These are phyloP conservation scores for Porogramme epimiltina DNA, from an alignment of 1,284 basidiomycete genomes.

Conservation along the genomic window DNA sequence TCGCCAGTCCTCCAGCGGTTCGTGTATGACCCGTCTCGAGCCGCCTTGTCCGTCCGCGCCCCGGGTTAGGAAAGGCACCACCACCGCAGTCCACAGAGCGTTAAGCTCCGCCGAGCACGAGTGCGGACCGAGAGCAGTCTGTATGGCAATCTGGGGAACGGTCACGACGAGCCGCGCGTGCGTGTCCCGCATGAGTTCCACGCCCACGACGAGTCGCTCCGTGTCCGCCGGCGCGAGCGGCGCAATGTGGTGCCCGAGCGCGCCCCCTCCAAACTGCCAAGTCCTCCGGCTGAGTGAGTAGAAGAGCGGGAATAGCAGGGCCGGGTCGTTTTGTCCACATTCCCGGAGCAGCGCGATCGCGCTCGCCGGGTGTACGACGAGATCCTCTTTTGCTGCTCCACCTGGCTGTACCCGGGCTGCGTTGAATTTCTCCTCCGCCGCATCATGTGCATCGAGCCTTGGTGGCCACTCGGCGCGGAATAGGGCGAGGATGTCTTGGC, in stretches of 20 bases:
- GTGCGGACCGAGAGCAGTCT: too few relatives aligned
- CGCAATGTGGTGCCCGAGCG: constrained; percentile 26
- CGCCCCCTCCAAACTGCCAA: constrained; percentile 26
- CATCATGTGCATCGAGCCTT: constrained; percentile 31
- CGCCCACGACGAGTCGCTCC: constrained; percentile 28
- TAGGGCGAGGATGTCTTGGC: constrained; percentile 28
- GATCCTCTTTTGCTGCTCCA: constrained; percentile 16
- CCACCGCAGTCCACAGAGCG: too few relatives aligned
- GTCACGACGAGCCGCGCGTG: constrained; percentile 5
- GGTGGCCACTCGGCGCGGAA: constrained; percentile 34
- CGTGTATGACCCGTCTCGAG: too few relatives aligned
- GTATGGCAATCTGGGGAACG: not conserved
- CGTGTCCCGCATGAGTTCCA: constrained; percentile 24
- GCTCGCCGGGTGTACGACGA: constrained; percentile 28
- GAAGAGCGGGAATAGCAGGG: constrained; percentile 29
- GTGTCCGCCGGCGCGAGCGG: constrained; percentile 27
- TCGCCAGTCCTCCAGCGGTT: too few relatives aligned
- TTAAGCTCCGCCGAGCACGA: too few relatives aligned
- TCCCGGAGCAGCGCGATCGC: constrained; percentile 31
- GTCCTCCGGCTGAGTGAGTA: constrained; percentile 29
- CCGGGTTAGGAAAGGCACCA: too few relatives aligned
- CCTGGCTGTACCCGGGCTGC: not conserved
- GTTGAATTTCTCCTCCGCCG: constrained; percentile 14
- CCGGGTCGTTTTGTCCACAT: constrained; percentile 19
- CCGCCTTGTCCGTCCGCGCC: too few relatives aligned